Conservation (phyloP, 139 green algal species). For the Coccomyxa sp. region DNA sequence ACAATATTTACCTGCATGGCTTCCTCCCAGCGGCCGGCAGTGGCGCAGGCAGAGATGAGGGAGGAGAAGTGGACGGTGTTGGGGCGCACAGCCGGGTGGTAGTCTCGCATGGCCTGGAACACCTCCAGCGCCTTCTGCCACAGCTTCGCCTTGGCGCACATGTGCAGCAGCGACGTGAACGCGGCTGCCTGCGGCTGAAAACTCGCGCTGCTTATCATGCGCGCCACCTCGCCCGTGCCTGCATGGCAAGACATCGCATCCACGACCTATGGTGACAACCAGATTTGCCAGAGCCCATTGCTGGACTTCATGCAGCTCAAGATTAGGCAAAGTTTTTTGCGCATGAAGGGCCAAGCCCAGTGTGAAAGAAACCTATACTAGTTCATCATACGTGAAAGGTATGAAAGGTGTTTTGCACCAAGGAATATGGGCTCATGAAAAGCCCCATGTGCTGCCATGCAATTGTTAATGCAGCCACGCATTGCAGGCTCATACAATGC, state of each 20-base stretch:
- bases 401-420: too few relatives aligned
- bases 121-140: constrained; percentile 37
- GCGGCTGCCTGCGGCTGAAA: constrained; percentile 21
- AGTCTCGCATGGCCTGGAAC: constrained; percentile 28
- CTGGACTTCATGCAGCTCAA: too few relatives aligned
- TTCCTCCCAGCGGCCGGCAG: constrained; percentile 25
- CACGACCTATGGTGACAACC: background rate
- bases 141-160: constrained; percentile 24
- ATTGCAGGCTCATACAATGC: too few relatives aligned
- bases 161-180: constrained; percentile 38
- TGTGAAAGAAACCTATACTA: too few relatives aligned
- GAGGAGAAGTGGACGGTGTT: constrained; percentile 39
- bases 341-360: too few relatives aligned
- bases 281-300: too few relatives aligned
- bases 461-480: too few relatives aligned
- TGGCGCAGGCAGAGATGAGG: constrained; percentile 27
- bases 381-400: too few relatives aligned
- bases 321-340: too few relatives aligned
- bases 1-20: constrained; percentile 17
- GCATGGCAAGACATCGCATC: background rate
- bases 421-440: too few relatives aligned
- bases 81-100: constrained; percentile 2
- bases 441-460: too few relatives aligned
- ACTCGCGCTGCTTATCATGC: background rate
- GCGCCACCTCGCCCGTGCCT: background rate